phyloP scores from a whole-genome alignment of 176 grass and related monocot species.

The Carex littledalei region DNA sequence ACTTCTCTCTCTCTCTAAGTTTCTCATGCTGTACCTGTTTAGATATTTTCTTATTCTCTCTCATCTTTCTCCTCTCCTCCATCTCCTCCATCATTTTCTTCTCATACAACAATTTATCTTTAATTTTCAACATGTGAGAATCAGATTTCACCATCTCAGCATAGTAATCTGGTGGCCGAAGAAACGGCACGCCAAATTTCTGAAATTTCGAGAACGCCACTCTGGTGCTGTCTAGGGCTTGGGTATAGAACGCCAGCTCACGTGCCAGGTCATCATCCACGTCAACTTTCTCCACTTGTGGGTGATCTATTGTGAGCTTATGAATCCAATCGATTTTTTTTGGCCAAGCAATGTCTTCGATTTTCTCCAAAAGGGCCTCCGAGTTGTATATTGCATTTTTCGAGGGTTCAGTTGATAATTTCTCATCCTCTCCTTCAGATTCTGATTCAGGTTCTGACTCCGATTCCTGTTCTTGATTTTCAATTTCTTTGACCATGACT shows the following conservation, averaged over 20 bases:
- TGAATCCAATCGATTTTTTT: conserved; percentile 73
- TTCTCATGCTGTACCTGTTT: conserved; percentile 89
- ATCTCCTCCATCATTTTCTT: conserved; percentile 93
- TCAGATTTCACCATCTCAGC: conserved; percentile 98
- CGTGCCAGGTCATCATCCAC: conserved; percentile 87
- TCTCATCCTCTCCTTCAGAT: conserved; percentile 46
- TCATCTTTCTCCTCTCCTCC: conserved; percentile 82
- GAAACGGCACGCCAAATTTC: conserved; percentile 59
- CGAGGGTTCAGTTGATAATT: conserved; percentile 35
- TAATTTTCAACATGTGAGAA: conserved; percentile 87
- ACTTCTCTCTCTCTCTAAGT: conserved; percentile 60
- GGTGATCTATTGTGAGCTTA: conserved; percentile 64
- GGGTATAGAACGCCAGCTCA: conserved; percentile 82
- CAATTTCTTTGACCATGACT: conserved; percentile 27
- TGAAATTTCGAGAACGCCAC: conserved; percentile 66
- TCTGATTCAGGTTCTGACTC: conserved; percentile 48
- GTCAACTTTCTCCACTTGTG: conserved; percentile 51
- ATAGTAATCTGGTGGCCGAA: conserved; percentile 77
- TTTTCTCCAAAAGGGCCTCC: conserved; percentile 64
- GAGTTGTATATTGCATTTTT: conserved; percentile 74
- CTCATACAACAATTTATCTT: conserved; percentile 61
- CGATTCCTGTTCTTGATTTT: conserved; percentile 23
- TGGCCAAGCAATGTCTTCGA: conserved; percentile 73
- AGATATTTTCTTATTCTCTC: conserved; percentile 60
- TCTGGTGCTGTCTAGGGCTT: conserved; percentile 65